Evolutionary conservation across 768 basidiomycete genomes (phyloP), one percentile per base, ranked within the genome.

Genomic region (Rhizopogon vinicolor): DNA sequence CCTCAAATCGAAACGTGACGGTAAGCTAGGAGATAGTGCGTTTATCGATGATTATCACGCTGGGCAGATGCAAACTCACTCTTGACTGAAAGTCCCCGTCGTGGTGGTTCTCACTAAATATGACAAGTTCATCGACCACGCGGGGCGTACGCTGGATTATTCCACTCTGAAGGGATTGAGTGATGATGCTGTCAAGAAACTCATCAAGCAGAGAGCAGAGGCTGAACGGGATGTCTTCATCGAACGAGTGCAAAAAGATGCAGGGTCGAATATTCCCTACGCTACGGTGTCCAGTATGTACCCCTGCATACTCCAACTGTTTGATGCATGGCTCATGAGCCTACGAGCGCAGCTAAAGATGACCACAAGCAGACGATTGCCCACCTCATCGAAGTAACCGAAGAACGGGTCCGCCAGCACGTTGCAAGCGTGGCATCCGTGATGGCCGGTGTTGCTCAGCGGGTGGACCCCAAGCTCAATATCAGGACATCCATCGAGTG

Each of bases 61-160:
- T 39, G 13, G 41, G 4, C 16, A 39, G 10, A 3, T 41, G 29
- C 10, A 41, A 31, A 28, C 25, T 14, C 10, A 13, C 37, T 1
- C 7, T 29, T 37, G 35, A 0, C 5, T 37, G 35, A 37, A 37
- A 55, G 54, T 55, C n/a, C 54, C 54, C 18, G 22, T 41, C 8
- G 18, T 55, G 18, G 22, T 49, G 9, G 54, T 55, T n/a, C 43
- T 55, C 46, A 55, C 54, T 16, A 48, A 55, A 50, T 48, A 44
- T 14, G 52, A 53, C 52, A 43, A 35, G 22, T 22, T 53, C 7
- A 18, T 22, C 6, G 46, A 55, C 28, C 31, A 40, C 18, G 16
- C 50, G 41, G 54, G 40, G 0, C 35, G 7, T 13, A 40, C 13
- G 7, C 9, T 37, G 35, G 33, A 19, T 10, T 14, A 41, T 5